Conservation (phyloP, 352 stramenopile species). For the Thraustochytrium striatum region DNA sequence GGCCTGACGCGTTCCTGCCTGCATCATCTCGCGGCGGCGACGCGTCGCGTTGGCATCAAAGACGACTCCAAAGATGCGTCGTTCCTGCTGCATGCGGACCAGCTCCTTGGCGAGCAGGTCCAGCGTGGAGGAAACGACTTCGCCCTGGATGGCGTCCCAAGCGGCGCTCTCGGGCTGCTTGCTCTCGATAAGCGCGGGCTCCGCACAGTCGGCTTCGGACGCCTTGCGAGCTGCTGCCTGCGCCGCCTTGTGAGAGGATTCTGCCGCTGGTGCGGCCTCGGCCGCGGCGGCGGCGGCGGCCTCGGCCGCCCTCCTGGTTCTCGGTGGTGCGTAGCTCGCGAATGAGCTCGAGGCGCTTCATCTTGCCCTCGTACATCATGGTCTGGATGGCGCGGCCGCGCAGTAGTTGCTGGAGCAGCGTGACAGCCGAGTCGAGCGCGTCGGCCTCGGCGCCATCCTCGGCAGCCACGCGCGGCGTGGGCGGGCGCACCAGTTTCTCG, state of each 20-base stretch:
- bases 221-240: too few species aligned
- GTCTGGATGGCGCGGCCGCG: slow-evolving; percentile 83
- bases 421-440: slow-evolving; percentile 52
- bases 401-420: slow-evolving; percentile 77
- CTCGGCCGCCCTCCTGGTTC: neutral
- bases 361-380: slow-evolving; percentile 85
- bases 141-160: slow-evolving; percentile 69
- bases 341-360: slow-evolving; percentile 76
- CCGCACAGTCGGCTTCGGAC: too few species aligned
- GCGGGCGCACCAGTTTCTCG: slow-evolving; percentile 63
- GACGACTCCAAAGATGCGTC: slow-evolving; percentile 70
- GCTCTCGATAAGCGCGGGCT: too few species aligned
- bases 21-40: slow-evolving; percentile 69
- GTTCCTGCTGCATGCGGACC: slow-evolving; percentile 68
- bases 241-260: too few species aligned
- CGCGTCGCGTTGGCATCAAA: slow-evolving; percentile 65
- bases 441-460: slow-evolving; percentile 48
- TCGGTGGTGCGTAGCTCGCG: slow-evolving; percentile 65
- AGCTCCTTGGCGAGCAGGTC: slow-evolving; percentile 82
- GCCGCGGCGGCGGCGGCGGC: neutral
- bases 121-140: slow-evolving; percentile 77
- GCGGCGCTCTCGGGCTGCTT: too few species aligned
- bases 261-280: slow-evolving; percentile 51
- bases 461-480: slow-evolving; percentile 68
- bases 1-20: slow-evolving; percentile 74